Evolutionary conservation across 305 asterid genomes (phyloP).

Genomic region (Fraxinus ornus): DNA sequence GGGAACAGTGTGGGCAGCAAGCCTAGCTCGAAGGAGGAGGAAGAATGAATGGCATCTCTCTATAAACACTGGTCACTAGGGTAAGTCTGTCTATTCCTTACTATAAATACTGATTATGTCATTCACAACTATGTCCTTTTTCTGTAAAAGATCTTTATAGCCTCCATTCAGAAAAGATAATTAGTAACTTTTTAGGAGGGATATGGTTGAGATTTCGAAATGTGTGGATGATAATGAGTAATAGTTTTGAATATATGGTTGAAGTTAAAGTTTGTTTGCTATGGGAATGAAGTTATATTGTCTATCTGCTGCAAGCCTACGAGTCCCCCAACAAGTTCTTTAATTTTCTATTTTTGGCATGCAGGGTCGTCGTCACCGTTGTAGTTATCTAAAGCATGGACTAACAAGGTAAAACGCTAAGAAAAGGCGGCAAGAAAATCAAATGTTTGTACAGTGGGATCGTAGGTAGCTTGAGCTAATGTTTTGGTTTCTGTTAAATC

Average conservation of each 20-base stretch:
- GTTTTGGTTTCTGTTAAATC: conserved; percentile 14
- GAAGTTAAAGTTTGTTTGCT: neutral
- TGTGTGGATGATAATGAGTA: too few relatives aligned
- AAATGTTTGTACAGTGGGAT: conserved; percentile 25
- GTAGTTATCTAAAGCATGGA: conserved; percentile 33
- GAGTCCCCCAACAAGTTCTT: neutral
- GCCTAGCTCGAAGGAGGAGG: conserved; percentile 35
- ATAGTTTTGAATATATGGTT: too few relatives aligned
- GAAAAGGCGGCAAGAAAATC: conserved; percentile 15
- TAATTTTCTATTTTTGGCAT: neutral
- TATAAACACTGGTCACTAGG: neutral
- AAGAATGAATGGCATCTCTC: conserved; percentile 29
- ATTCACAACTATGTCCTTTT: neutral
- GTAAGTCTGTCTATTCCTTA: conserved; percentile 16
- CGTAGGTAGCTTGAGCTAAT: neutral
- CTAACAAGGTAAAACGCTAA: conserved; percentile 9
- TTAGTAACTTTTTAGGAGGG: too few relatives aligned
- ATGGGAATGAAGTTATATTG: neutral
- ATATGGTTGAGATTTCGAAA: too few relatives aligned
- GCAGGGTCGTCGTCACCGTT: conserved; percentile 27
- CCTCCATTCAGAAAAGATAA: too few relatives aligned
- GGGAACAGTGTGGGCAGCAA: conserved; percentile 27
- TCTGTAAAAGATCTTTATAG: neutral
- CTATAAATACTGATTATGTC: neutral
- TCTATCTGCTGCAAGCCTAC: neutral